phyloP scores from a whole-genome alignment of 352 stramenopile genomes.

The Phytopythium kandeliae region DNA sequence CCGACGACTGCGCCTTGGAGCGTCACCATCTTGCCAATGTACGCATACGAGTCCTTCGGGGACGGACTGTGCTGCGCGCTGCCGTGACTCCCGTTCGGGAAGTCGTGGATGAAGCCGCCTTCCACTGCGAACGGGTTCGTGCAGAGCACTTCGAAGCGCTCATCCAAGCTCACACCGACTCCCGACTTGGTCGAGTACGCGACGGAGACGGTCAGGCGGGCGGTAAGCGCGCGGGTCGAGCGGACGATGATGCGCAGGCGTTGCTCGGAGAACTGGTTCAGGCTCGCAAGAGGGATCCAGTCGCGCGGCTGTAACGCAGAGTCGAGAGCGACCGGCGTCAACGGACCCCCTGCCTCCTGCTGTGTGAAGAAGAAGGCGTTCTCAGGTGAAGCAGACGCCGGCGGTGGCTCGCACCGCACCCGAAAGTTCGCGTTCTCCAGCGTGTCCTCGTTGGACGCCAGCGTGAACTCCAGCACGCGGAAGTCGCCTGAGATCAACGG shows the following conservation, averaged over 20 bases:
- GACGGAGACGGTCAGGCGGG: slow-evolving; percentile 44
- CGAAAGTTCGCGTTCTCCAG: slow-evolving; percentile 49
- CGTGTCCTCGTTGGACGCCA: slow-evolving; percentile 64
- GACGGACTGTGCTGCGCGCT: slow-evolving; percentile 7
- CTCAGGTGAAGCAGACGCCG: slow-evolving; percentile 23
- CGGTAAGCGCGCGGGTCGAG: slow-evolving; percentile 28
- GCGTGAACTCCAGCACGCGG: slow-evolving; percentile 49
- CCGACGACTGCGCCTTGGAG: slow-evolving; percentile 51
- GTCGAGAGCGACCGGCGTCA: slow-evolving; percentile 45
- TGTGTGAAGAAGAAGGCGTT: slow-evolving; percentile 63
- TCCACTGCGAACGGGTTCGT: slow-evolving; percentile 53
- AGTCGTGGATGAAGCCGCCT: slow-evolving; percentile 60
- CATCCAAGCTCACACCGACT: slow-evolving; percentile 55
- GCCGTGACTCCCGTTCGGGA: slow-evolving; percentile 35
- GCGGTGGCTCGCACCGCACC: slow-evolving; percentile 44
- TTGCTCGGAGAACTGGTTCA: slow-evolving; percentile 32
- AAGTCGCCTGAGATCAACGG: slow-evolving; percentile 61
- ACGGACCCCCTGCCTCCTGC: slow-evolving; percentile 17
- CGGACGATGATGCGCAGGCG: slow-evolving; percentile 55
- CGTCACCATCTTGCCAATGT: slow-evolving; percentile 62
- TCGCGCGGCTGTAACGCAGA: slow-evolving; percentile 45
- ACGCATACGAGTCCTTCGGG: slow-evolving; percentile 40
- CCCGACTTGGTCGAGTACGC: slow-evolving; percentile 64
- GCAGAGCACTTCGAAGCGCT: slow-evolving; percentile 60
- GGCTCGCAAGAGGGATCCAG: slow-evolving; percentile 28